phyloP scores from a whole-genome alignment of 1,139 yeast species.

The Suhomyces bokatorum region DNA sequence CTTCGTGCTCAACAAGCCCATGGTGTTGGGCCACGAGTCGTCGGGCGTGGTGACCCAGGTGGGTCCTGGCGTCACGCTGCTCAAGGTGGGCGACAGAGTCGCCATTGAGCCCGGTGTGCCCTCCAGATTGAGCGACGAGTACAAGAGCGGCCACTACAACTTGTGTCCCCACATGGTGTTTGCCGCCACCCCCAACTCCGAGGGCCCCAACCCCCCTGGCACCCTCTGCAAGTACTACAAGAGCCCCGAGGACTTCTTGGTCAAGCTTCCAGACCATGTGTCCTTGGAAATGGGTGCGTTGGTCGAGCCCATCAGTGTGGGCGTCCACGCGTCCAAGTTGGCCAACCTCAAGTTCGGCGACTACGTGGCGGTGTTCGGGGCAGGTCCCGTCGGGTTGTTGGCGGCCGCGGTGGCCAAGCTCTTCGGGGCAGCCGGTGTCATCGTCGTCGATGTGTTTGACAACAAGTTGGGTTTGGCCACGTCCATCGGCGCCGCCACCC shows the following conservation, averaged over 20 bases:
- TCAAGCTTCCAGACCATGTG: slow-evolving; percentile 74
- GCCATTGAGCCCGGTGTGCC: slow-evolving; percentile 80
- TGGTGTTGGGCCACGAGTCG: slow-evolving; percentile 78
- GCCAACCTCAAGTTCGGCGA: slow-evolving; percentile 74
- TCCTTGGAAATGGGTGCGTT: slow-evolving; percentile 84
- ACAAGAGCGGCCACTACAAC: slow-evolving; percentile 75
- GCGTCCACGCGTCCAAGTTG: slow-evolving; percentile 76
- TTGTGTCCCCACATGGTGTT: slow-evolving; percentile 81
- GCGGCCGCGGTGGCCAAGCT: slow-evolving; percentile 78
- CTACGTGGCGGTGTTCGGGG: slow-evolving; percentile 78
- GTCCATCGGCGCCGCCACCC: slow-evolving; percentile 58
- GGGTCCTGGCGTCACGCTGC: slow-evolving; percentile 58
- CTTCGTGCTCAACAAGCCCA: slow-evolving; percentile 60
- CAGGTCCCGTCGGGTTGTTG: slow-evolving; percentile 89
- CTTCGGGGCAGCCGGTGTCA: slow-evolving; percentile 74
- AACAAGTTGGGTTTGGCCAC: slow-evolving; percentile 60
- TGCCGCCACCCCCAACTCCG: slow-evolving; percentile 76
- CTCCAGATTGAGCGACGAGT: slow-evolving; percentile 70
- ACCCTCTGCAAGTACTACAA: slow-evolving; percentile 71
- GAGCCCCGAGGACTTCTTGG: slow-evolving; percentile 83
- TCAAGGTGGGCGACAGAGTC: slow-evolving; percentile 75
- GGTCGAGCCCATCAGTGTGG: slow-evolving; percentile 86
- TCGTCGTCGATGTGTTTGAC: slow-evolving; percentile 65
- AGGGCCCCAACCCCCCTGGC: slow-evolving; percentile 55
- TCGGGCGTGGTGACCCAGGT: slow-evolving; percentile 70